phyloP scores from a whole-genome alignment of 1,284 basidiomycete species.

The Ceraceosorus bombacis region DNA sequence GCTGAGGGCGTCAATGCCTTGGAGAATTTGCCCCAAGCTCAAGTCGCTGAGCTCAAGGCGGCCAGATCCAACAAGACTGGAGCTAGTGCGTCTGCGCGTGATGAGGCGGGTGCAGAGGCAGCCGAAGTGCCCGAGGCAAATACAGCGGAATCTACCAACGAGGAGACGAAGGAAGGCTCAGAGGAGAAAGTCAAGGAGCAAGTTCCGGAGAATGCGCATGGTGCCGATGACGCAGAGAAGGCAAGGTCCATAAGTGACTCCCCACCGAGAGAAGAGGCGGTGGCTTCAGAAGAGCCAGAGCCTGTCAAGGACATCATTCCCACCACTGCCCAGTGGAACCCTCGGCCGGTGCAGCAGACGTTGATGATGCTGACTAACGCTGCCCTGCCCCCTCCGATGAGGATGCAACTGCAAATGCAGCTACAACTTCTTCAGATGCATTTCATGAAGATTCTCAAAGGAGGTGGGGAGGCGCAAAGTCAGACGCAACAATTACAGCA shows the following conservation, averaged over 20 bases:
- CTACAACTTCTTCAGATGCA: conserved; percentile 42
- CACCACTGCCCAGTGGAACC: conserved; percentile 22
- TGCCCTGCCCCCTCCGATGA: conserved; percentile 39
- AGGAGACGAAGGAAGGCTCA: too few relatives aligned
- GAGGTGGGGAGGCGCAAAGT: too few relatives aligned
- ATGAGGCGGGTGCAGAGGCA: not conserved
- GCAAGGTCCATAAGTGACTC: not conserved
- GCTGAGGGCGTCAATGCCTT: conserved; percentile 25
- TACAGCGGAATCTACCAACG: too few relatives aligned
- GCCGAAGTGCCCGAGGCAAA: too few relatives aligned
- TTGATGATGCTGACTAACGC: conserved; percentile 46
- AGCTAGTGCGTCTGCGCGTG: not conserved
- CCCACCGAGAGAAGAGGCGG: not conserved
- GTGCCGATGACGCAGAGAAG: not conserved
- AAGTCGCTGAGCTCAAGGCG: conserved; percentile 8
- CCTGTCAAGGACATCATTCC: conserved; percentile 10
- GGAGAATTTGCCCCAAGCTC: conserved; percentile 4
- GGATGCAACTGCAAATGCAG: conserved; percentile 47
- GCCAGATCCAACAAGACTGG: conserved; percentile 5
- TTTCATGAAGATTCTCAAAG: conserved; percentile 13
- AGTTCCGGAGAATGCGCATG: conserved; percentile 1
- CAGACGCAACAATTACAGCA: conserved; percentile 29
- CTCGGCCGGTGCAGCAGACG: conserved; percentile 39
- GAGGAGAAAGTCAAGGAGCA: conserved; percentile 4
- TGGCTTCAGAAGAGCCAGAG: not conserved